Evolutionary conservation across 805 yeast species (phyloP).

Genomic region (Myxozyma sirexii): DNA sequence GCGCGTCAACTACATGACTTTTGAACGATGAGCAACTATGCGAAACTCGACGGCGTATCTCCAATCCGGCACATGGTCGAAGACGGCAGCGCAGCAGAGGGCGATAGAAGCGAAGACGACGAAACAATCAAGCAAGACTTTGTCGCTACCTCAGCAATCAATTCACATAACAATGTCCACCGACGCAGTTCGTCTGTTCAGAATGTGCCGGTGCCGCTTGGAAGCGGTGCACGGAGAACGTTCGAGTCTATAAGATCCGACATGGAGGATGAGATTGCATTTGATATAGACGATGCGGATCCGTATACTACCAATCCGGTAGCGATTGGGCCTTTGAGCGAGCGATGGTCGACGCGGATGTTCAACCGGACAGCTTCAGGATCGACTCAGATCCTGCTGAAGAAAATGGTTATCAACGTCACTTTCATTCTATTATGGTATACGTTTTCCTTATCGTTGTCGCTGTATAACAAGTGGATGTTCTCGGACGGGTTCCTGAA

Average conservation of each 20-base stretch:
- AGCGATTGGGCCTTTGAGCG: not conserved
- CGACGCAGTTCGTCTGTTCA: not conserved
- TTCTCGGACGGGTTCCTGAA: constrained; percentile 74
- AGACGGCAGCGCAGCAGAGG: constrained; percentile 8
- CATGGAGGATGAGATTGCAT: constrained; percentile 27
- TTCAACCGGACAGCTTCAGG: not conserved
- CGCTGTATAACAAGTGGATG: constrained; percentile 93
- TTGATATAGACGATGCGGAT: constrained; percentile 30
- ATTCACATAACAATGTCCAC: not conserved
- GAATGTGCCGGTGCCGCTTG: not conserved
- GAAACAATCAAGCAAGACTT: not conserved
- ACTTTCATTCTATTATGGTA: constrained; percentile 37
- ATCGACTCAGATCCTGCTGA: constrained; percentile 12
- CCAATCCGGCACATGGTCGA: not conserved
- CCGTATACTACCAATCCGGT: constrained; percentile 25
- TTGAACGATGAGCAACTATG: not conserved
- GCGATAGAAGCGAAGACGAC: not conserved
- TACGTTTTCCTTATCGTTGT: constrained; percentile 44
- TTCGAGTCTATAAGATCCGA: constrained; percentile 11
- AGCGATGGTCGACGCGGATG: not conserved
- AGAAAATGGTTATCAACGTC: constrained; percentile 21
- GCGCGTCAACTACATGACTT: not conserved
- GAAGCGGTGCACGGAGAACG: not conserved
- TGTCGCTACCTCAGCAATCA: not conserved
- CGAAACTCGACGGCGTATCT: not conserved